Base-by-base conservation (phyloP, 257 asterid species). In the Linderniella brevidens region DNA sequence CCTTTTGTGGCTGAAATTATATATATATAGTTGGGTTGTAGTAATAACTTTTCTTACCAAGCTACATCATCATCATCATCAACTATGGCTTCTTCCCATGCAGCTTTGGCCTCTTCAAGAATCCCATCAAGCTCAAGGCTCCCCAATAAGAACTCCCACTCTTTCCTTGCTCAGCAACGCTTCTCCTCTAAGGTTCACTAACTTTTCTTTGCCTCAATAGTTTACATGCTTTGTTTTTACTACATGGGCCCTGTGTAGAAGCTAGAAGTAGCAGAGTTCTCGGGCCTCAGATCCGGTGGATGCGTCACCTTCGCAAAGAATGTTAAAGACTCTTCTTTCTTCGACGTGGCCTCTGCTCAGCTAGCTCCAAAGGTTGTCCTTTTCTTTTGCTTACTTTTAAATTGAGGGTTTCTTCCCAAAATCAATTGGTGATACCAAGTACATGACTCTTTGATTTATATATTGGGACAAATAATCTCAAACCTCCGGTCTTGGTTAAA, bases 61-160 rank as follows among this genome's bases (percentile, higher is more conserved):
- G n/a, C n/a, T n/a, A n/a, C n/a, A n/a, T n/a, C 32, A 67, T 69
- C 70, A 63, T 6, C 32, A 25, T 3, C 32, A 25, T 25, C 76
- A 70, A 69, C 73, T 59, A 82, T 79, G 96, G 94, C 96, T 29
- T 64, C 80, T 17, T 66, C 82, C 65, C 69, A 86, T 58, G 84
- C 93, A 76, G 93, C 96, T 68, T 67, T 86, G 64, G 92, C 77
- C 50, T 82, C 82, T 64, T 82, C 94, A 63, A 76, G 86, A 68
- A 78, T 86, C 78, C 90, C 90, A 40, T 62, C 75, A 35, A 68
- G 62, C 71, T 64, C 81, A 9, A 76, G 68, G 49, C 64, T 80
- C 41, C 76, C 79, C 13, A 68, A 87, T 36, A 75, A 66, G 69
- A 50, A 65, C 43, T 44, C 71, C 47, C 61, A 64, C 58, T 67